Conservation (phyloP, 495 filamentous ascomycete species). For the Penicillium diatomitis region DNA sequence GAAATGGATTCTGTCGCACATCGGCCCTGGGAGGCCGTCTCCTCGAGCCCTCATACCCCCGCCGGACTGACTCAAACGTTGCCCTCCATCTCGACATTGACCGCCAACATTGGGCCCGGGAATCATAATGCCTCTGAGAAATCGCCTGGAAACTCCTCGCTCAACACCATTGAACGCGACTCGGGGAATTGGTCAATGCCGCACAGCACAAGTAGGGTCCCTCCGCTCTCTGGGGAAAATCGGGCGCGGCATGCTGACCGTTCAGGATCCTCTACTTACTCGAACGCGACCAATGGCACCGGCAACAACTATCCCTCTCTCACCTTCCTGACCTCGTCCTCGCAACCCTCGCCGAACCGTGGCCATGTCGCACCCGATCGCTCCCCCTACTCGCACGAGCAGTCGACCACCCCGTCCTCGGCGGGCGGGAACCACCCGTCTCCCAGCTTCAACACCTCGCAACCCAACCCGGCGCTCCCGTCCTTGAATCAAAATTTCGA, state of each 20-base stretch:
- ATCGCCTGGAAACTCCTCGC: constrained; percentile 35
- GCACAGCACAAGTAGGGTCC: constrained; percentile 39
- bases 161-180: constrained; percentile 42
- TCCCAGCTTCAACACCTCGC: constrained; percentile 32
- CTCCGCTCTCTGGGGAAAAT: background rate
- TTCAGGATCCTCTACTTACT: constrained; percentile 48
- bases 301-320: constrained; percentile 41
- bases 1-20: constrained; percentile 35
- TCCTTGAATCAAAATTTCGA: constrained; percentile 46
- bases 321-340: constrained; percentile 38
- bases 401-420: constrained; percentile 36
- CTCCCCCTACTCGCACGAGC: constrained; percentile 32
- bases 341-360: constrained; percentile 44
- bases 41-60: constrained; percentile 30
- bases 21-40: constrained; percentile 34
- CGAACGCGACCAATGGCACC: constrained; percentile 39
- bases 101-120: constrained; percentile 30
- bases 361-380: constrained; percentile 36
- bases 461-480: constrained; percentile 34
- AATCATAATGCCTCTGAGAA: constrained; percentile 26
- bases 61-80: constrained; percentile 35
- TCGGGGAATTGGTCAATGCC: constrained; percentile 45
- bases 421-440: constrained; percentile 37
- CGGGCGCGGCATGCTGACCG: constrained; percentile 18
- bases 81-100: constrained; percentile 40